Evolutionary conservation across 805 yeast genomes (phyloP), one percentile per base, ranked within the genome.

Genomic region (Jamesozyma rosinii): DNA sequence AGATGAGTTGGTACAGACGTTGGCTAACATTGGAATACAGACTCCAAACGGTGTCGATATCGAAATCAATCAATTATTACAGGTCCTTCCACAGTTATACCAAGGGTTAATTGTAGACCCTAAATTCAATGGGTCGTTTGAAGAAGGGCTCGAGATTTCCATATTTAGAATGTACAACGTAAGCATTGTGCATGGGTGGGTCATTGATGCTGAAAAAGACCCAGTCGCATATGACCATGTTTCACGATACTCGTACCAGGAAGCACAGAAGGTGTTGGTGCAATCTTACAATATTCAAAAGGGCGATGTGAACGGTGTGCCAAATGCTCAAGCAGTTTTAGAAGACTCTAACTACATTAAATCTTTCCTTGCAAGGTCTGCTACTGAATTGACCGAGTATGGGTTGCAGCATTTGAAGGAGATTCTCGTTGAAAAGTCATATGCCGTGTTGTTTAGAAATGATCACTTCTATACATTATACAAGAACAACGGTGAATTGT

Each of bases 121-220:
- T 2, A 67, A 72, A 37, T 76, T 89, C 45, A 71, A 75, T 52
- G 78, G 92, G 4, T 60, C 72, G 1, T 83, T 84, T 51, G 68
- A 62, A 3, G 68, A 70, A 24, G 74, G 76, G 31, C 64, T 69
- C 19, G 83, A 79, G 33, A 56, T 77, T 44, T 66, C 73, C 2
- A 55, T 85, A 5, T 86, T 86, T 58, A 59, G 70, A 6, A 64
- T 74, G 3, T 83, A 77, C 56, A 77, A 72, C 27, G 65, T 84
- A 5, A 72, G 71, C 13, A 60, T 89, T 34, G 77, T 77, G 3
- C 97, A 90, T 60, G 97, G 95, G 1, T 89, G 96, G 95, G 67
- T 81, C 21, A 66, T 76, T n/a, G 72, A 72, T 40, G 74, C 72
- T 32, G 59, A 55, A 3, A 39, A 40, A 5, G 64, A 64, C 43